Base-by-base conservation (phyloP, 768 basidiomycete species). In the Panellus pusillus region DNA sequence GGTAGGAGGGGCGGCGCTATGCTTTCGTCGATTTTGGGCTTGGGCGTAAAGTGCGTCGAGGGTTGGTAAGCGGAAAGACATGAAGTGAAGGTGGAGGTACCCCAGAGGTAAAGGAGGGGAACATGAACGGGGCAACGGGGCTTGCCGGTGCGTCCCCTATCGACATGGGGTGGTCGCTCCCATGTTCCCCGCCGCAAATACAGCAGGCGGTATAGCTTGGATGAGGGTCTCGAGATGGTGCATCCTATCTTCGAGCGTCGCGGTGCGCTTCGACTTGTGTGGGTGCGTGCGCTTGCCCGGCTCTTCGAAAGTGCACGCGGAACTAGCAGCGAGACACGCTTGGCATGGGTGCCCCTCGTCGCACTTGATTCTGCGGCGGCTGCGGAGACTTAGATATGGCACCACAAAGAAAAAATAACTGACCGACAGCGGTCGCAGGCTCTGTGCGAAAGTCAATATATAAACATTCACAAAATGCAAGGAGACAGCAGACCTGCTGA, bases 391-490 rank as follows among this genome's bases (percentile, higher is more conserved):
- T n/a, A 57, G 50, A 36, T 19, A 39, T n/a, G 6, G 13, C 29
- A 17, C 18, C 9, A 19, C 9, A 41, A 8, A 32, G 29, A 31
- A 24, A 31, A 44, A 54, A 29, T 31, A 60, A 62, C 87, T 79
- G 74, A 92, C 89, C 91, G 83, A 76, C 91, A 93, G 55, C 91
- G 88, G 79, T 93, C 91, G 76, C 91, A 93, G 54, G 91, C 90
- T 68, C 91, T 92, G 59, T 31, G 53, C n/a, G 35, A 56, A 42
- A 61, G 60, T 57, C 27, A 58, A 51, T 61, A n/a, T n/a, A n/a
- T n/a, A 45, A 32, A 11, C 14, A 29, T 43, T 18, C 44, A 28
- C 37, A 36, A 40, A 35, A 5, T 24, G 24, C 24, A 38, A 28
- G 60, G 44, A 50, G 47, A 14, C 6, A 52, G 67, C 80, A 36